Evolutionary conservation across 2,329 filamentous ascomycete genomes (phyloP).

Genomic region (Colletotrichum truncatum): DNA sequence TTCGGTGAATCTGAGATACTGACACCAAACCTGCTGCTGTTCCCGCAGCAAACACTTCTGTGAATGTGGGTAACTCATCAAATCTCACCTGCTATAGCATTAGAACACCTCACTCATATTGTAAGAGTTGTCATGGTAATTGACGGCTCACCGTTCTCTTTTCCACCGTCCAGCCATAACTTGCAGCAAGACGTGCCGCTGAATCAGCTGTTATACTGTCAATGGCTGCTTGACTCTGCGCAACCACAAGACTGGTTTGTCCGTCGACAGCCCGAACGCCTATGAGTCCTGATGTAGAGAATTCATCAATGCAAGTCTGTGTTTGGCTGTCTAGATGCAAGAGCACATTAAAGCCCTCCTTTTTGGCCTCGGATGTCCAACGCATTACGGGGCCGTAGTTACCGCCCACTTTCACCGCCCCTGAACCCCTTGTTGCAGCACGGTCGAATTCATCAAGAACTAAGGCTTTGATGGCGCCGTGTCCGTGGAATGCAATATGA

Average conservation of each 20-base stretch:
- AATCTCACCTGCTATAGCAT: not conserved
- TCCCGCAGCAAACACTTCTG: constrained; percentile 7
- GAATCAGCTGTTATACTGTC: constrained; percentile 7
- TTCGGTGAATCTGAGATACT: constrained; percentile 1
- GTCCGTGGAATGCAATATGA: constrained; percentile 60
- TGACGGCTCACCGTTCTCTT: not conserved
- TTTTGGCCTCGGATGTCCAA: constrained; percentile 70
- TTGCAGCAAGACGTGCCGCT: not conserved
- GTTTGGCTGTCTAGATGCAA: constrained; percentile 75
- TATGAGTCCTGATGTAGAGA: constrained; percentile 74
- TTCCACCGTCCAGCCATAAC: not conserved
- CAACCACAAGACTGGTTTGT: not conserved
- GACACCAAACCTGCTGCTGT: not conserved
- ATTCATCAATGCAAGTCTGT: constrained; percentile 72
- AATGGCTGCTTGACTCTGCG: not conserved
- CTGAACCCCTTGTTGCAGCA: constrained; percentile 72
- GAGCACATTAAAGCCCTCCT: constrained; percentile 72
- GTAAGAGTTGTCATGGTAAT: not conserved
- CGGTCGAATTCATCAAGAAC: constrained; percentile 77
- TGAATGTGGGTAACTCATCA: not conserved
- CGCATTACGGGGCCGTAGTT: constrained; percentile 80
- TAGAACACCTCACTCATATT: not conserved
- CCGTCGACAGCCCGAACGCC: constrained; percentile 50
- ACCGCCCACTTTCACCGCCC: constrained; percentile 73
- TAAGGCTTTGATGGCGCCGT: constrained; percentile 62